phyloP scores from a whole-genome alignment of 805 yeast genomes.

The Starmerella powellii region DNA sequence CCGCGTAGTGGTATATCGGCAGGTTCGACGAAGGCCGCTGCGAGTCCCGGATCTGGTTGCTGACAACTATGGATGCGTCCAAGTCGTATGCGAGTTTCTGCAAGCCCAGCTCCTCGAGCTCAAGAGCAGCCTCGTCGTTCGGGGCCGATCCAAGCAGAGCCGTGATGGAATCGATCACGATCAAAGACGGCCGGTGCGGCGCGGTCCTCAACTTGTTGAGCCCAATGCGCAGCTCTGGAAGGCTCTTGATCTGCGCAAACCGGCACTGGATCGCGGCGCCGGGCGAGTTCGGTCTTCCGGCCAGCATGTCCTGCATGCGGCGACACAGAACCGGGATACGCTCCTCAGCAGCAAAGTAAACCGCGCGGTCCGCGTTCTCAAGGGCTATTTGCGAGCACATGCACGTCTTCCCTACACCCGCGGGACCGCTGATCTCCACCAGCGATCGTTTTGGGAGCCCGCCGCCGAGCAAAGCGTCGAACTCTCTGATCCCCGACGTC shows the following conservation, averaged over 20 bases:
- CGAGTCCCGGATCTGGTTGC: constrained; percentile 69
- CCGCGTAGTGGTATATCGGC: constrained; percentile 2
- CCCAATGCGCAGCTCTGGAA: constrained; percentile 6
- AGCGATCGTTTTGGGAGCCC: constrained; percentile 46
- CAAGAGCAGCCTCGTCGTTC: constrained; percentile 15
- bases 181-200: constrained; percentile 25
- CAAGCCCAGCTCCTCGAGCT: constrained; percentile 29
- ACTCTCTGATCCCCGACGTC: constrained; percentile 37
- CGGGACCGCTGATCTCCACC: constrained; percentile 72
- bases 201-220: background rate
- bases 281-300: no score
- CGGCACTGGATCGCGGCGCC: background rate
- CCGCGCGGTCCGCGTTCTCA: background rate
- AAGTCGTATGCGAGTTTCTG: constrained; percentile 37
- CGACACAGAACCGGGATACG: background rate
- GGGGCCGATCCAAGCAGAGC: background rate
- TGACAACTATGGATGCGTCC: constrained; percentile 50
- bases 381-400: constrained; percentile 41
- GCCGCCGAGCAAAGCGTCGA: constrained; percentile 43
- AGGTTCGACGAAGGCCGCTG: background rate
- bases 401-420: constrained; percentile 82
- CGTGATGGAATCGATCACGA: constrained; percentile 65
- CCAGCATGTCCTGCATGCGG: constrained; percentile 3
- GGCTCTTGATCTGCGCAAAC: constrained; percentile 2
- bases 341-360: constrained; percentile 3